These are phyloP conservation scores for Botrytis medusae DNA, from an alignment of 2,329 filamentous ascomycete species.

Conservation along the genomic window DNA sequence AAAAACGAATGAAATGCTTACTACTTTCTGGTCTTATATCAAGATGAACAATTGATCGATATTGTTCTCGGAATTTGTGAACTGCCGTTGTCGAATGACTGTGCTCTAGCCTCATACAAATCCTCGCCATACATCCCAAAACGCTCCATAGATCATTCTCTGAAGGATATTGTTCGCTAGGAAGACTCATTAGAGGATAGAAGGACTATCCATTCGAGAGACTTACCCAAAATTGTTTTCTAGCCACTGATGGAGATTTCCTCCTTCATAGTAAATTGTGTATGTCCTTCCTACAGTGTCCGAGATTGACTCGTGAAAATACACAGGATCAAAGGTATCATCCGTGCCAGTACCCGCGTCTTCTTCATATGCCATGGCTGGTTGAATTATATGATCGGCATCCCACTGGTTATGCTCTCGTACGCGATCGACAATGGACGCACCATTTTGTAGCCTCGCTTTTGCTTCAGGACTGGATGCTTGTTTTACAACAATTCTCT, in stretches of 20 bases:
- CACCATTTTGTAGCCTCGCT: neutral
- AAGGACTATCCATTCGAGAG: neutral
- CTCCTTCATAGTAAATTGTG: neutral
- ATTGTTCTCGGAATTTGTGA: fast-evolving
- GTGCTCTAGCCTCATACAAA: neutral
- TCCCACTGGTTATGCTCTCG: no score
- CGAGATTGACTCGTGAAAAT: neutral
- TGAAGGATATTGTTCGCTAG: neutral
- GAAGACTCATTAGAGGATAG: neutral
- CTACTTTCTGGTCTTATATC: constrained; percentile 9
- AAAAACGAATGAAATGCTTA: neutral
- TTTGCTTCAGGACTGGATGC: neutral
- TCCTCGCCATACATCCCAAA: neutral
- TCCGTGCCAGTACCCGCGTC: neutral
- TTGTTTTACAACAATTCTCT: constrained; percentile 5
- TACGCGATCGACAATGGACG: neutral
- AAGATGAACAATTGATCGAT: neutral
- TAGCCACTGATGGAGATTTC: neutral
- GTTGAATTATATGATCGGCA: neutral
- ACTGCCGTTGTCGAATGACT: neutral
- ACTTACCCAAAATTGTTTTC: neutral
- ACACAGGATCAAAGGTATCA: neutral
- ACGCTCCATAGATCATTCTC: neutral
- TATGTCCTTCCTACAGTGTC: neutral
- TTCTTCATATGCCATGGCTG: neutral